phyloP scores from a whole-genome alignment of 192 early-diverging fungal species.

The Endogone sp. region DNA sequence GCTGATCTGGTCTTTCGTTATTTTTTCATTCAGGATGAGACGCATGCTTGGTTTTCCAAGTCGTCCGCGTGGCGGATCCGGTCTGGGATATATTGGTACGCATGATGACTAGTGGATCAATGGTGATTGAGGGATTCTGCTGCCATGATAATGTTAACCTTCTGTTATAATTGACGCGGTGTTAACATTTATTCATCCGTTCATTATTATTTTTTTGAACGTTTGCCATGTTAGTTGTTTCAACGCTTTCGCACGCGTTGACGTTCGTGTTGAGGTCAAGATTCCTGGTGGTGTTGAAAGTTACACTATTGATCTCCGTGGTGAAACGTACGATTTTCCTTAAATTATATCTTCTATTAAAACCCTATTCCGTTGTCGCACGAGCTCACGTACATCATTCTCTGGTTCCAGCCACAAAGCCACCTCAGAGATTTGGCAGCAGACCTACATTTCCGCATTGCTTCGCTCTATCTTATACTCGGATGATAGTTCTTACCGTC shows the following conservation, averaged over 20 bases:
- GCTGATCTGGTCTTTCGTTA: background rate
- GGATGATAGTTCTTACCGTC: constrained; percentile 79
- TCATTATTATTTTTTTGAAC: background rate
- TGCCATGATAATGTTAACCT: too few species aligned
- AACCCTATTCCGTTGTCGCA: background rate
- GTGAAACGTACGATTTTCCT: constrained; percentile 63
- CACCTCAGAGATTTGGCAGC: constrained; percentile 83
- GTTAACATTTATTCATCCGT: too few species aligned
- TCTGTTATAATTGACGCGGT: too few species aligned
- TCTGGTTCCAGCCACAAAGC: constrained; percentile 53
- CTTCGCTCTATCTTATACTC: constrained; percentile 89
- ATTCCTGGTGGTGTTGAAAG: constrained; percentile 98
- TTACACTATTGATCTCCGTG: constrained; percentile 83
- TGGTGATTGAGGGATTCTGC: background rate
- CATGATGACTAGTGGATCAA: background rate
- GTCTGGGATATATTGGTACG: constrained; percentile 62
- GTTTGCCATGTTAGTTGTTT: constrained; percentile 67
- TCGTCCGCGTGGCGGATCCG: constrained; percentile 55
- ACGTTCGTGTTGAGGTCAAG: constrained; percentile 96
- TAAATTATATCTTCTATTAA: background rate
- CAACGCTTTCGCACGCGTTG: constrained; percentile 95
- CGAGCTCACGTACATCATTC: background rate
- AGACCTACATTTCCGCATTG: constrained; percentile 83
- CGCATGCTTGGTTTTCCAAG: constrained; percentile 65
- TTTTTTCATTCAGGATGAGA: constrained; percentile 45